A percentile compares a stretch with the other conserved stretches of the same genome.
These are phyloP conservation scores for Leishmania turanica DNA, from an alignment of 208 protist species.

Conservation along the genomic window DNA sequence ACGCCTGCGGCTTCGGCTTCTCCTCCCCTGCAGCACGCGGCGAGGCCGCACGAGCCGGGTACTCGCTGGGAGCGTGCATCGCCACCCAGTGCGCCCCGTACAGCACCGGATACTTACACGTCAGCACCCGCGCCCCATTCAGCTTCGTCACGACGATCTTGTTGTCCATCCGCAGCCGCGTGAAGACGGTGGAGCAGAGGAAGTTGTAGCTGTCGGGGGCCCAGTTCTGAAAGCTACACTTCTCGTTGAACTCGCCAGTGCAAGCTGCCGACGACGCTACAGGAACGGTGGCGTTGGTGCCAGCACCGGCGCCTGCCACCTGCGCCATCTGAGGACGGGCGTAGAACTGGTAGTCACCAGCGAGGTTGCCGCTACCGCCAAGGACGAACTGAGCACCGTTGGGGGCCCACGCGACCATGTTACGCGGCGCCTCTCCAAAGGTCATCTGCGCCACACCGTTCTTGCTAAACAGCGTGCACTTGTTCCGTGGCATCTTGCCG, in stretches of 20 bases:
- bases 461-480: slow-evolving; percentile 87
- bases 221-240: slow-evolving; percentile 85
- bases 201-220: slow-evolving; percentile 85
- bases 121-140: slow-evolving; percentile 73
- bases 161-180: slow-evolving; percentile 85
- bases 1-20: slow-evolving; percentile 73
- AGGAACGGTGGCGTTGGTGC: slow-evolving; percentile 2
- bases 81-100: slow-evolving; percentile 84
- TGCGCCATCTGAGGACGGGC: slow-evolving; percentile 21
- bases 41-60: slow-evolving; percentile 49
- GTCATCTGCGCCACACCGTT: slow-evolving; percentile 77
- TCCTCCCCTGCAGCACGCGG: slow-evolving; percentile 36
- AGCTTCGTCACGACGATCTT: slow-evolving; percentile 79
- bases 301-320: not conserved
- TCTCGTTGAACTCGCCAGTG: slow-evolving; percentile 83
- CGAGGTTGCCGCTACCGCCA: slow-evolving; percentile 87
- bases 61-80: slow-evolving; percentile 38
- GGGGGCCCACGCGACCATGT: slow-evolving; percentile 80
- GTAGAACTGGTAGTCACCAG: slow-evolving; percentile 89
- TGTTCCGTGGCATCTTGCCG: slow-evolving; percentile 90
- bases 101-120: slow-evolving; percentile 69
- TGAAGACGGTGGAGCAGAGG: slow-evolving; percentile 82
- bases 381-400: slow-evolving; percentile 75
- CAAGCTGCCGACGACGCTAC: slow-evolving; percentile 29
- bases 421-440: slow-evolving; percentile 86